phyloP scores from a whole-genome alignment of 495 filamentous ascomycete species.

The Penicillium egyptiacum region DNA sequence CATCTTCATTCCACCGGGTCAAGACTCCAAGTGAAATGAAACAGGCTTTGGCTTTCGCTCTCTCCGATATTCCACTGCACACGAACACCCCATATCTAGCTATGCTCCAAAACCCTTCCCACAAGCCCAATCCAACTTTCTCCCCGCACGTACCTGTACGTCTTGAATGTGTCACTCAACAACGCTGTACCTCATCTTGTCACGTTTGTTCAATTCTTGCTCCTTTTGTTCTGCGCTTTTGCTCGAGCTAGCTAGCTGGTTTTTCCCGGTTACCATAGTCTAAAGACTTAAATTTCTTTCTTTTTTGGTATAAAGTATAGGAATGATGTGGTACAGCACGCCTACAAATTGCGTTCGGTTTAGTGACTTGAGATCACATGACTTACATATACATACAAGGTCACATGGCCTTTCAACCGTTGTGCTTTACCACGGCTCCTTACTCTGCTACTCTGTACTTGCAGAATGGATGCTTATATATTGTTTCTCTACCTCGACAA shows the following conservation, averaged over 20 bases:
- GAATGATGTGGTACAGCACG: not conserved
- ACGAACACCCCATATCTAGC: not conserved
- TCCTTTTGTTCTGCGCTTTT: slow-evolving; percentile 6
- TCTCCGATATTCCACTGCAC: not conserved
- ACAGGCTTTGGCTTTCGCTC: not conserved
- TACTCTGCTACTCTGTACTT: too few species aligned
- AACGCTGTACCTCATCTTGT: slow-evolving; percentile 8
- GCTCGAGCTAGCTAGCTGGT: slow-evolving; percentile 9
- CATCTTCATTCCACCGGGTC: not conserved
- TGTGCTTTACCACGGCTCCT: too few species aligned
- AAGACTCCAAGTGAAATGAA: not conserved
- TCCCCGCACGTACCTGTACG: slow-evolving; percentile 6
- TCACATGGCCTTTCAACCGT: too few species aligned
- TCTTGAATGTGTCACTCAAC: slow-evolving; percentile 13
- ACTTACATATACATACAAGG: too few species aligned
- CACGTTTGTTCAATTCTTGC: slow-evolving; percentile 3
- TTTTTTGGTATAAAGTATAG: not conserved
- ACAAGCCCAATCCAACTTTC: not conserved
- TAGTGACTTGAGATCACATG: not conserved
- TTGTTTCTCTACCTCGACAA: too few species aligned
- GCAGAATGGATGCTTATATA: not conserved
- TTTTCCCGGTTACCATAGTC: slow-evolving; percentile 9
- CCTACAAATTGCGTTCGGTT: not conserved
- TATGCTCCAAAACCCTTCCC: not conserved
- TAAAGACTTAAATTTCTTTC: slow-evolving; percentile 4